Evolutionary conservation across 352 stramenopile species (phyloP).

Genomic region (Globisporangium iwayamae): DNA sequence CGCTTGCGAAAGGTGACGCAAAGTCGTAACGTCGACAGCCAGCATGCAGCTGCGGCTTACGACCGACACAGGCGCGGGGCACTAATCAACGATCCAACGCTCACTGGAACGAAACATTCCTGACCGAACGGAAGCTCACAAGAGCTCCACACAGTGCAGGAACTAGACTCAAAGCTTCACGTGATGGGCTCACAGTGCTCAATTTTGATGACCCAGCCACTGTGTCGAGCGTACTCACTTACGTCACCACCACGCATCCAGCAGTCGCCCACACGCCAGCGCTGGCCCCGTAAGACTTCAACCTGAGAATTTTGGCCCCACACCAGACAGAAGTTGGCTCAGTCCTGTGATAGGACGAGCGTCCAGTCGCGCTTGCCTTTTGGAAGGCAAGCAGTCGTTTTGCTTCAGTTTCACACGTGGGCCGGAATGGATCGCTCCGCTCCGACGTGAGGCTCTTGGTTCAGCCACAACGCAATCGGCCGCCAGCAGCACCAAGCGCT

Average conservation of each 20-base stretch:
- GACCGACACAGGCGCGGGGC: slow-evolving; percentile 3
- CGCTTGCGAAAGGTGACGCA: too few species aligned
- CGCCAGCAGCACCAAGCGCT: neutral
- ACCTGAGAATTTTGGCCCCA: neutral
- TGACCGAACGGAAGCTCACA: neutral
- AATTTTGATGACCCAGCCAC: too few species aligned
- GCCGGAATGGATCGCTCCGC: neutral
- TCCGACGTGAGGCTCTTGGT: neutral
- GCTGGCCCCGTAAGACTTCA: too few species aligned
- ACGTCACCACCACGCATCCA: too few species aligned
- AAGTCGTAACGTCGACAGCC: neutral
- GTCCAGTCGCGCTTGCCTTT: neutral
- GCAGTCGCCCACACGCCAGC: too few species aligned
- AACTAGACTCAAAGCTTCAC: too few species aligned
- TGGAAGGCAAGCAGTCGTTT: neutral
- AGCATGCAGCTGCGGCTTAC: slow-evolving; percentile 5
- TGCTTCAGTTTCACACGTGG: slow-evolving; percentile 1
- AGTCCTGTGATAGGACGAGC: neutral
- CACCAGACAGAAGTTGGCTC: neutral
- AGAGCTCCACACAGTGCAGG: neutral
- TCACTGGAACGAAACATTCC: neutral
- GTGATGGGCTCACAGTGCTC: too few species aligned
- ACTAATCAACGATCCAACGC: neutral
- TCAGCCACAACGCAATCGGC: neutral
- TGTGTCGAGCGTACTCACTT: too few species aligned